phyloP scores from a whole-genome alignment of 2,329 filamentous ascomycete genomes.

The Cladosporium austrohemisphaericum region DNA sequence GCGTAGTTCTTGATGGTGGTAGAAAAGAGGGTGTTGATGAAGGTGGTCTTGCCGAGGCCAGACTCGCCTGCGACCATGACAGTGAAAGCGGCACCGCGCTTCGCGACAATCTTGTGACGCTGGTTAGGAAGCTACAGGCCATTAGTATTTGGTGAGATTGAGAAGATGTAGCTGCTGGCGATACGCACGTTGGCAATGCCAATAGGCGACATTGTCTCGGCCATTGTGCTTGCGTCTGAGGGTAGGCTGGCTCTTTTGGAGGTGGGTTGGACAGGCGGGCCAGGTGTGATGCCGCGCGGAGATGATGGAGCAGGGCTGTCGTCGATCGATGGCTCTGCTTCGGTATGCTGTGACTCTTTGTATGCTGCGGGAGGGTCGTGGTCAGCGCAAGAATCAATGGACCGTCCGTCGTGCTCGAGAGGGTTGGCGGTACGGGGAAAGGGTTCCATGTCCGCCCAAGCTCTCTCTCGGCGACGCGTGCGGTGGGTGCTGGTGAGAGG shows the following conservation, averaged over 20 bases:
- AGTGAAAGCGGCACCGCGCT: conserved; percentile 94
- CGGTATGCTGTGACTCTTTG: no score
- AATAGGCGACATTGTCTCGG: conserved; percentile 64
- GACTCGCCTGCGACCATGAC: conserved; percentile 99
- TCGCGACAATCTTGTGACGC: conserved; percentile 70
- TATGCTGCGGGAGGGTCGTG: background rate
- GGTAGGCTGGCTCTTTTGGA: no score
- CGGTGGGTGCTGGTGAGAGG: background rate
- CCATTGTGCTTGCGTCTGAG: conserved; percentile 51
- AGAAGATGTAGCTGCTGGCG: background rate
- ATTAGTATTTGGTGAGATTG: conserved; percentile 2
- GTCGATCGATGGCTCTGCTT: no score
- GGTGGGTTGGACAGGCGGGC: no score
- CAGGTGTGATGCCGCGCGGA: no score
- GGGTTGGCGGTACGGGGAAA: conserved; percentile 11
- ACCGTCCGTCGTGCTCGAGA: background rate
- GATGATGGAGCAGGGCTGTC: no score
- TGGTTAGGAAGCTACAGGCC: conserved; percentile 61
- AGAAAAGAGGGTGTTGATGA: conserved; percentile 99
- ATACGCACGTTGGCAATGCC: conserved; percentile 68
- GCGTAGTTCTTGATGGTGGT: conserved; percentile 99
- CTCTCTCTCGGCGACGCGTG: background rate
- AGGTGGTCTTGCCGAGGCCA: conserved; percentile 97
- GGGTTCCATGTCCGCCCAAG: conserved; percentile 14
- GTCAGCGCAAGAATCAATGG: conserved; percentile 6